Evolutionary conservation across 2,329 filamentous ascomycete genomes (phyloP), one percentile per base, ranked within the genome.

Genomic region (Hymenoscyphus repandus): DNA sequence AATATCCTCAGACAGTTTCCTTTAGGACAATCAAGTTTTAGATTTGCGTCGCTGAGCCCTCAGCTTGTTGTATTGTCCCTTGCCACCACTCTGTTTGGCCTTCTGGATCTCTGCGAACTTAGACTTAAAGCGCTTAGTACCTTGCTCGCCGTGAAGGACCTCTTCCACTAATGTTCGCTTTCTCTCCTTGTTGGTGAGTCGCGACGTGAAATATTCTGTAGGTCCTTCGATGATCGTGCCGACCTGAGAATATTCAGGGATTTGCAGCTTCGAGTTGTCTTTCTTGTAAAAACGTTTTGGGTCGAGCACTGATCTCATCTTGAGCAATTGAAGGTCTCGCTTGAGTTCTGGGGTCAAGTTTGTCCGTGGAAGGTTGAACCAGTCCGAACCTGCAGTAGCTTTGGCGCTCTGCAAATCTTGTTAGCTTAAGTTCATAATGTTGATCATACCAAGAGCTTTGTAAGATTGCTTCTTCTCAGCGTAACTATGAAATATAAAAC

Each of bases 81-180:
- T 96, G 74, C 90, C 95, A 47, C 93, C 93, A 62, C 88, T 95
- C 20, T 79, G 81, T 71, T 95, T 97, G 55, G 78, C 78, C 45
- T 76, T 76, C 67, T 96, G 90, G 45, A 97, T 89, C 51, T 92
- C 85, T 50, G 80, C 77, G 69, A 96, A 97, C 70, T 95, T 96
- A 64, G 77, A 79, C 75, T 88, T 90, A 73, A 96, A 93, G 61
- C 88, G 86, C 53, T 78, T 77, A 40, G 74, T 83, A 53, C 78
- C 69, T 46, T 79, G 74, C 67, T 90, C 85, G 39, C 77, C 73
- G 20, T 83, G 80, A 60, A 96, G 74, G 3, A 93, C 80, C 66
- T 96, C 90, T 57, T 95, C 89, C 1, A 93, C 81, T 50, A 99
- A 83, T 0, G 87, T 96, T 62, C 79, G 80, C 73, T 95, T 95